Evolutionary conservation across 306 rosid genomes (phyloP).

Genomic region (Abrus pulchellus): DNA sequence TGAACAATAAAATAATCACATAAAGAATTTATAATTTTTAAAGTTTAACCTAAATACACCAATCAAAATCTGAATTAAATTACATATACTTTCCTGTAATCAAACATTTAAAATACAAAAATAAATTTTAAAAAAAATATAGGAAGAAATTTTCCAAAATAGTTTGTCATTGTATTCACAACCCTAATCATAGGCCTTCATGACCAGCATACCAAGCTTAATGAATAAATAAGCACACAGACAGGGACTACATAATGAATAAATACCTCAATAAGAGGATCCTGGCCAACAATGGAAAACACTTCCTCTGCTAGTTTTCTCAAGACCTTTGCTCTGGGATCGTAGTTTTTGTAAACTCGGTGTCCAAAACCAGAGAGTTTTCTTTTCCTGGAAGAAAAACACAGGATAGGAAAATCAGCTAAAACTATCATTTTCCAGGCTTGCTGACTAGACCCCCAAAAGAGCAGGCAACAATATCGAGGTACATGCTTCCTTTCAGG

Average conservation of each 20-base stretch:
- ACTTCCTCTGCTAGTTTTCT: constrained; percentile 85
- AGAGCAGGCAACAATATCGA: constrained; percentile 4
- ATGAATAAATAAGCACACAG: constrained; percentile 32
- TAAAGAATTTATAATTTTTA: constrained; percentile 42
- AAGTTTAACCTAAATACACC: constrained; percentile 27
- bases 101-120: constrained; percentile 1
- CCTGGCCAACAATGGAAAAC: constrained; percentile 90
- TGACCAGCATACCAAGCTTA: not conserved
- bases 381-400: constrained; percentile 69
- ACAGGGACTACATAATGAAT: constrained; percentile 11
- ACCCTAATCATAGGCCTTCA: constrained; percentile 5
- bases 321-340: constrained; percentile 91
- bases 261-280: constrained; percentile 91
- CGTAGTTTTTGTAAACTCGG: constrained; percentile 93
- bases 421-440: constrained; percentile 6
- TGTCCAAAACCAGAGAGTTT: constrained; percentile 98
- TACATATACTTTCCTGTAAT: not conserved
- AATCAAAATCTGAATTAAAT: constrained; percentile 34
- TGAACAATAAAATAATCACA: constrained; percentile 49
- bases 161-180: constrained; percentile 19
- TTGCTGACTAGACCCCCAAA: not conserved
- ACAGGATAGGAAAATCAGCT: constrained; percentile 6
- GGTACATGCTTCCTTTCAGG: constrained; percentile 22
- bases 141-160: constrained; percentile 16
- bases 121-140: not conserved